Conservation (phyloP, 1,139 yeast genomes). For the Geotrichum bryndzae region DNA sequence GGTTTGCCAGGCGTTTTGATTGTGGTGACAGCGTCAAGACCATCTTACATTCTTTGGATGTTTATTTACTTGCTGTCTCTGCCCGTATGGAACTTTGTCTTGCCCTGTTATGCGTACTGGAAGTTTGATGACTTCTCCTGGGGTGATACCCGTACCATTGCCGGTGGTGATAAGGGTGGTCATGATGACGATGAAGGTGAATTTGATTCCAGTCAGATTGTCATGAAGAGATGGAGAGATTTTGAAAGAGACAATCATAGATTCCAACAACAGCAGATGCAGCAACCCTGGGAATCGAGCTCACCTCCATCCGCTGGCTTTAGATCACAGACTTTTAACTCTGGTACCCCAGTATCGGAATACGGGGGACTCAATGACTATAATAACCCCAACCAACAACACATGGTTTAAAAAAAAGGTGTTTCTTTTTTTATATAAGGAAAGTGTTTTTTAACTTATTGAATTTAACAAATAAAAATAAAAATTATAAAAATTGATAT, state of each 20-base stretch:
- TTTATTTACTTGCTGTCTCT: slow-evolving; percentile 70
- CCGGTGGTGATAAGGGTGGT: slow-evolving; percentile 58
- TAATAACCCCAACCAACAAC: neutral
- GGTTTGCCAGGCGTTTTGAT: slow-evolving; percentile 88
- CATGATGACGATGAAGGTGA: slow-evolving; percentile 72
- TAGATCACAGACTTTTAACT: neutral
- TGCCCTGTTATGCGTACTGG: slow-evolving; percentile 90
- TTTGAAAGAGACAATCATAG: slow-evolving; percentile 58
- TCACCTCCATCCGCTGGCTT: slow-evolving; percentile 2
- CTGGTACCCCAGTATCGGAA: neutral
- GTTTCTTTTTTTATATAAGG: no score
- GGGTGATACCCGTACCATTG: slow-evolving; percentile 93
- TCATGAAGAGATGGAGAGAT: slow-evolving; percentile 92
- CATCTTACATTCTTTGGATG: slow-evolving; percentile 78
- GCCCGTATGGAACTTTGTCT: slow-evolving; percentile 91
- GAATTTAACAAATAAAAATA: neutral
- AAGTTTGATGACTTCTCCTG: slow-evolving; percentile 96
- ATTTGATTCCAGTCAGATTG: slow-evolving; percentile 81
- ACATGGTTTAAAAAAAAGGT: neutral
- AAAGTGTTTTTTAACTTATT: no score
- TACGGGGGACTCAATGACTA: neutral
- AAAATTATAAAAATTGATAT: no score
- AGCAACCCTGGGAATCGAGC: neutral
- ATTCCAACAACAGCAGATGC: slow-evolving; percentile 3
- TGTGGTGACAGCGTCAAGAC: slow-evolving; percentile 79